Evolutionary conservation across 208 protist genomes (phyloP), one percentile per base, ranked within the genome.

Genomic region (Tritrichomonas foetus): DNA sequence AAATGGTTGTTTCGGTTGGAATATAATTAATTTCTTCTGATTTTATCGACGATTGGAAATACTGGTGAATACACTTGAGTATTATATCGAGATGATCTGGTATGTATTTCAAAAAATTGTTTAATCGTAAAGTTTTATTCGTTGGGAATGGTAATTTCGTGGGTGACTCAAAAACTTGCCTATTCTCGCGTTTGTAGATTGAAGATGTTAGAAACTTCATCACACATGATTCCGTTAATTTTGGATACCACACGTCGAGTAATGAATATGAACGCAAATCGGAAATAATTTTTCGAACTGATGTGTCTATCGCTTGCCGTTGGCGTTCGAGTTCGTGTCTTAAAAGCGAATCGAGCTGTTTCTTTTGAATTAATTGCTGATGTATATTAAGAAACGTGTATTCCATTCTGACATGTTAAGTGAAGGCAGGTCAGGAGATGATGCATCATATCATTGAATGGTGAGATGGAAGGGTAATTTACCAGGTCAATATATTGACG

Each of bases 181-280:
- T 11, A 20, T 89, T 16, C 27, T 89, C 78, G 5, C 78, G 9
- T 53, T n/a, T 89, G 47, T 39, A 89, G 36, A 89, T 89, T 0
- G 78, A n/a, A 20, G 78, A 89, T 16, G 53, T 20, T 44, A 89
- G 78, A 33, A 89, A 89, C 33, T 89, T 25, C 20, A n/a, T 14
- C 1, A 89, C 47, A 11, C 25, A 20, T 8, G 78, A 13, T 57
- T 57, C 47, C 33, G 47, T 44, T 39, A 89, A 5, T 39, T 57
- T 89, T 57, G 78, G 78, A 89, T 89, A 89, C 78, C 78, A 89
- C 25, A 57, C 57, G 41, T 89, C 78, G 2, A 89, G 44, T 33
- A 89, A 36, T 39, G 47, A 44, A 89, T 44, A 89, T 41, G 44
- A 53, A 39, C 78, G 41, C 11, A 55, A 30, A 9, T 44, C 78